A percentile compares a stretch with the other conserved stretches of the same genome.
Conservation (phyloP, 768 basidiomycete genomes). For the Xerocomellus chrysenteron region DNA sequence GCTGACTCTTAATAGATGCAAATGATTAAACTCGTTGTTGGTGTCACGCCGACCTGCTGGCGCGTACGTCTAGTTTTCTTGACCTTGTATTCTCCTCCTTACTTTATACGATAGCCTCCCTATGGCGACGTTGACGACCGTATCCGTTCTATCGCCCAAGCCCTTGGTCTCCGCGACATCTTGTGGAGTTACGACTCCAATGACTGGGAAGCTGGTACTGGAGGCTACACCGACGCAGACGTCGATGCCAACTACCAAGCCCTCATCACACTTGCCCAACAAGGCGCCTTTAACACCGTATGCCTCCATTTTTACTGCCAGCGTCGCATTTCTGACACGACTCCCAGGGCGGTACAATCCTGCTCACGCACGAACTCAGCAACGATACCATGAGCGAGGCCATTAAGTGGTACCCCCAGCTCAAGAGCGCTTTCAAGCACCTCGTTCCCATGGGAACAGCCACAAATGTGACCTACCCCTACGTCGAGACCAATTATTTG, state of each 20-base stretch:
- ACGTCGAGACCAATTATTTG: slow-evolving; percentile 46
- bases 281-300: slow-evolving; percentile 42
- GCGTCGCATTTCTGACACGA: not conserved
- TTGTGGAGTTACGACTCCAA: slow-evolving; percentile 71
- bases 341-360: slow-evolving; percentile 46
- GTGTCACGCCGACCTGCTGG: slow-evolving; percentile 62
- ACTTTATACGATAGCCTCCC: slow-evolving; percentile 44
- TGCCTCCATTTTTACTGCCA: not conserved
- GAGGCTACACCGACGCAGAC: slow-evolving; percentile 41
- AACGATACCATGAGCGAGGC: slow-evolving; percentile 64
- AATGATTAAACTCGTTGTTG: slow-evolving; percentile 52
- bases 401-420: slow-evolving; percentile 44
- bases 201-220: slow-evolving; percentile 68
- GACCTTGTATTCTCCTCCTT: not conserved
- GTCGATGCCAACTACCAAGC: slow-evolving; percentile 54
- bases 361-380: slow-evolving; percentile 59
- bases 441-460: slow-evolving; percentile 55
- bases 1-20: slow-evolving; percentile 38
- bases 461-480: slow-evolving; percentile 51
- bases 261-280: slow-evolving; percentile 47
- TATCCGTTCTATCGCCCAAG: slow-evolving; percentile 65
- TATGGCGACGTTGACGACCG: slow-evolving; percentile 77
- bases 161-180: slow-evolving; percentile 67
- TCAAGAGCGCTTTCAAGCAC: slow-evolving; percentile 45
- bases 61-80: slow-evolving; percentile 36